Evolutionary conservation across 306 rosid genomes (phyloP), one percentile per base, ranked within the genome.

Genomic region (Sicyos baderoa): DNA sequence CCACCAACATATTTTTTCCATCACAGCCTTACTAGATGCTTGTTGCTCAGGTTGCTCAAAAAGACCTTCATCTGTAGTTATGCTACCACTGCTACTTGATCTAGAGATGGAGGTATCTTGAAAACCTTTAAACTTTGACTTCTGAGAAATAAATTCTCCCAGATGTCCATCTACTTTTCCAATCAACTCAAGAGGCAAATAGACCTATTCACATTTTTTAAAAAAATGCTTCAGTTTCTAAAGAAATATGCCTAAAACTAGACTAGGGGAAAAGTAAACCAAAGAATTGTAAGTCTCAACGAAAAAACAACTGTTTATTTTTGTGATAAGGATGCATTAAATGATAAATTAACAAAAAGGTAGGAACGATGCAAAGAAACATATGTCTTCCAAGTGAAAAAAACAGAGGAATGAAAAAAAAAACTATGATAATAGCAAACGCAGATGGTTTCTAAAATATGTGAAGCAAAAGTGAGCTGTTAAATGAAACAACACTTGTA

Each of bases 11-110:
- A 79, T 61, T 76, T 88, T 88, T 70, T 88, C 97, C 75, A 71
- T 79, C 70, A 74, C 77, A 72, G 72, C 78, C 81, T 81, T 88
- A 84, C 81, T 82, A 9, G 96, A 84, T 57, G 84, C 79, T 61
- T 81, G 75, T 9, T 78, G 88, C 75, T 86, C 99, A 71, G 91
- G 90, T 40, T 80, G 96, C 81, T 90, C 96, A 80, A 90, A 90
- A 70, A 88, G 81, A 71, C 96, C 96, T 76, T 90, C 99, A 70
- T 93, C 97, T 9, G 88, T 82, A 62, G 82, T 88, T 75, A 82
- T 60, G 75, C 92, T 86, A 71, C 86, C 84, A 62, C 78, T 72
- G 80, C 94, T 88, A 75, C 83, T 90, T 53, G 97, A 83, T 83
- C 88, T 86, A 23, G 85, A 82, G 74, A 81, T 73, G 15, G 87